A percentile compares a stretch with the other conserved stretches of the same genome.
Evolutionary conservation across 2,329 filamentous ascomycete species (phyloP).

Genomic region (Sarocladiaceae sp.): DNA sequence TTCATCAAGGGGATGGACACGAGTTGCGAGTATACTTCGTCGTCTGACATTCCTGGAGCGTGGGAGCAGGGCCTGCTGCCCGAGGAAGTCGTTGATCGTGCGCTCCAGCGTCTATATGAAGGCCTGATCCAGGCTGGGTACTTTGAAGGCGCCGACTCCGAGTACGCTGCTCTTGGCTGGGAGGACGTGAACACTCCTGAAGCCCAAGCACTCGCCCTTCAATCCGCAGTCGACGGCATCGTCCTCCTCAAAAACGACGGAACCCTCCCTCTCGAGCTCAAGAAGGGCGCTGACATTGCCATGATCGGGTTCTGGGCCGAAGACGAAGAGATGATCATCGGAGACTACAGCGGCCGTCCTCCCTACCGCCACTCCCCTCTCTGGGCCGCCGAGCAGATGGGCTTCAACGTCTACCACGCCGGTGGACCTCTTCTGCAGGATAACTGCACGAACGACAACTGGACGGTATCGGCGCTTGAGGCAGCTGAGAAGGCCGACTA

Average conservation of each 20-base stretch:
- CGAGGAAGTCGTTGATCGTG: constrained; percentile 15
- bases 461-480: constrained; percentile 26
- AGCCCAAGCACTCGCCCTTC: constrained; percentile 48
- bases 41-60: constrained; percentile 21
- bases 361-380: constrained; percentile 50
- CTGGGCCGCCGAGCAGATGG: constrained; percentile 19
- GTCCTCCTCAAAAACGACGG: constrained; percentile 50
- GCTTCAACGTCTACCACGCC: constrained; percentile 29
- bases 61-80: constrained; percentile 26
- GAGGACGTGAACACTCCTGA: constrained; percentile 48
- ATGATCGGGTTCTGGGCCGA: constrained; percentile 29
- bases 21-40: constrained; percentile 21
- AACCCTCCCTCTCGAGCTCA: constrained; percentile 36
- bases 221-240: constrained; percentile 42
- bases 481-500: constrained; percentile 39
- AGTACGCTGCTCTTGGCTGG: constrained; percentile 48
- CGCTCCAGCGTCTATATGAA: constrained; percentile 39
- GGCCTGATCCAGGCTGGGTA: constrained; percentile 50
- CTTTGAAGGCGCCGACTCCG: constrained; percentile 40
- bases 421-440: constrained; percentile 19
- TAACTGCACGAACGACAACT: constrained; percentile 21
- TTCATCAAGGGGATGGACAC: constrained; percentile 28
- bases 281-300: constrained; percentile 14
- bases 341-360: constrained; percentile 29
- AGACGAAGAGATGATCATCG: constrained; percentile 16